Evolutionary conservation across 2,329 filamentous ascomycete genomes (phyloP).

Genomic region (Scedosporium dehoogii): DNA sequence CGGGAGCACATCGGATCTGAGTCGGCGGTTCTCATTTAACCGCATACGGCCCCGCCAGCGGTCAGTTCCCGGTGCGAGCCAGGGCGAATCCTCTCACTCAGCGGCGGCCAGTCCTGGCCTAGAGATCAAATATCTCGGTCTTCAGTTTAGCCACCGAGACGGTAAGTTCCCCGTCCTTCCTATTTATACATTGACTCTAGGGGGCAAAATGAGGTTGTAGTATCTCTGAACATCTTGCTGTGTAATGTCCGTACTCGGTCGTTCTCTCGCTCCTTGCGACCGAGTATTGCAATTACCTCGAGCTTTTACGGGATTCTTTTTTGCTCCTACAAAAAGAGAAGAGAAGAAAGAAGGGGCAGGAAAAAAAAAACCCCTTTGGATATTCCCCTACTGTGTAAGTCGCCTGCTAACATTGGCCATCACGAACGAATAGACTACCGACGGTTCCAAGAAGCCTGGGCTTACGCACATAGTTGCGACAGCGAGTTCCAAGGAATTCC

Average conservation of each 20-base stretch:
- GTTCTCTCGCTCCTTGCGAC: not conserved
- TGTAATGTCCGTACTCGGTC: not conserved
- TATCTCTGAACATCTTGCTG: no score
- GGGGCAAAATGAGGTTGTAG: no score
- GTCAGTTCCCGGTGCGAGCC: conserved; percentile 12
- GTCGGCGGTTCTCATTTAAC: conserved; percentile 32
- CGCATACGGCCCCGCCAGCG: conserved; percentile 29
- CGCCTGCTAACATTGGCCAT: not conserved
- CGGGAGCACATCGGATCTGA: conserved; percentile 28
- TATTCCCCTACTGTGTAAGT: not conserved
- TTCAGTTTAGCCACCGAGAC: conserved; percentile 38
- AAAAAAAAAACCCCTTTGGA: no score
- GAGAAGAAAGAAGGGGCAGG: no score
- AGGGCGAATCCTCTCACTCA: conserved; percentile 12
- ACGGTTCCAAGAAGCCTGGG: conserved; percentile 36
- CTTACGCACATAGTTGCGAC: conserved; percentile 34
- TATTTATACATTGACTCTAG: not conserved
- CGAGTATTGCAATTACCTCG: not conserved
- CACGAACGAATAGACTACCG: conserved; percentile 26
- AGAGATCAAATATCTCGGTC: conserved; percentile 37
- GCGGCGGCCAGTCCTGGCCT: conserved; percentile 16
- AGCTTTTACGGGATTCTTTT: no score
- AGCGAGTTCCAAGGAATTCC: conserved; percentile 34
- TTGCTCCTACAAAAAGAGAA: no score
- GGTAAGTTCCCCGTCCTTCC: conserved; percentile 23